phyloP scores from a whole-genome alignment of 2,329 filamentous ascomycete genomes.

The Penicillium sp. region DNA sequence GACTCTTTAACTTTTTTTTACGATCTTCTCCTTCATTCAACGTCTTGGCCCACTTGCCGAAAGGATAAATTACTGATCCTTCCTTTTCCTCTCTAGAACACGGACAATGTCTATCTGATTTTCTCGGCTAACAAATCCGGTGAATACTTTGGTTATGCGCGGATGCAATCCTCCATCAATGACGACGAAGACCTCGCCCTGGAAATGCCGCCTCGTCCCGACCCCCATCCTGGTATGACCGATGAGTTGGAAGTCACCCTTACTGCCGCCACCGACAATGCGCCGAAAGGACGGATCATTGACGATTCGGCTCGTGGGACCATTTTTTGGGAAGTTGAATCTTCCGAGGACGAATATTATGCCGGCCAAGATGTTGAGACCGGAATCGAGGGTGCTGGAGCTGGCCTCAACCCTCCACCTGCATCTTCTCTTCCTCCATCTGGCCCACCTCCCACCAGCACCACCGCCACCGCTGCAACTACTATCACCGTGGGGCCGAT shows the following conservation, averaged over 20 bases:
- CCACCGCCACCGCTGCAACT: too few species aligned
- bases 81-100: slow-evolving; percentile 48
- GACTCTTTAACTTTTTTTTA: neutral
- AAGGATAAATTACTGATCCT: neutral
- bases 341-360: slow-evolving; percentile 42
- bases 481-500: slow-evolving; percentile 18
- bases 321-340: slow-evolving; percentile 89
- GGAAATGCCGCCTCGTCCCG: slow-evolving; percentile 61
- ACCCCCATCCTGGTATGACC: slow-evolving; percentile 49
- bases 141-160: slow-evolving; percentile 91
- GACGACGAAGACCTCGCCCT: slow-evolving; percentile 66
- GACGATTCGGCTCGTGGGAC: slow-evolving; percentile 90
- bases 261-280: slow-evolving; percentile 69
- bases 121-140: slow-evolving; percentile 98
- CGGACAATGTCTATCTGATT: slow-evolving; percentile 81
- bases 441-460: too few species aligned
- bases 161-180: slow-evolving; percentile 79
- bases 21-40: neutral
- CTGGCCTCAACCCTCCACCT: neutral
- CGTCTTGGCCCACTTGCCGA: neutral
- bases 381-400: slow-evolving; percentile 35
- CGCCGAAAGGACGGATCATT: slow-evolving; percentile 79
- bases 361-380: slow-evolving; percentile 31
- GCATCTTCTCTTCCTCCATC: neutral
- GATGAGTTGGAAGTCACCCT: slow-evolving; percentile 74